Base-by-base conservation (phyloP, 2,329 filamentous ascomycete genomes). In the Metarhizium guizhouense region DNA sequence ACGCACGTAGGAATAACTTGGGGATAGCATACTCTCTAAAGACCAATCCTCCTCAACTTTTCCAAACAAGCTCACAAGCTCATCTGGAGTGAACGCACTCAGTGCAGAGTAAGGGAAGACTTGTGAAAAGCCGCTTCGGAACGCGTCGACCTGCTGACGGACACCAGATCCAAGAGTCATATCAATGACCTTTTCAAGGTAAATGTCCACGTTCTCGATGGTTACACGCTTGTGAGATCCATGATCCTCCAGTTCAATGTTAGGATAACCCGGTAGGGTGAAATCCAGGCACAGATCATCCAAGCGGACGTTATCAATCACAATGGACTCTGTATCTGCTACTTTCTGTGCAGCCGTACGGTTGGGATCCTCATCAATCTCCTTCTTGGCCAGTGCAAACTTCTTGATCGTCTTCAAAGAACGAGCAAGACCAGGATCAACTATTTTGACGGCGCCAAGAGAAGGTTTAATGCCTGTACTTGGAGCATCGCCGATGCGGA, bases 61-160 rank as follows among this genome's bases (percentile, higher is more conserved):
- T 18, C 94, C 94, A 74, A 97, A 99, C 30, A 99, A 80, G 76
- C 92, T 93, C 45, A 96, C 93, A 34, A 99, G 79, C 70, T 99
- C 95, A 63, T 90, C 90, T 0, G 95, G 92, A 0, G 94, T 99
- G 67, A 99, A 99, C 0, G 94, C 90, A 61, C 87, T 90, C 51
- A 99, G 74, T 7, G 95, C 90, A 4, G 90, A 87, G 72, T 96
- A 99, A 0, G 93, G 90, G 76, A 99, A 99, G 0, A 99, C 95
- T 62, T 95, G 88, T 0, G 92, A 95, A 70, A 99, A 99, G 0
- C 94, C 94, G 16, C 81, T 73, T 56, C 89, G 85, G 80, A 99
- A 99, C 4, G 93, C 90, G 65, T 96, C 89, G 1, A 96, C 85
- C 68, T 99, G 95, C 52, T 83, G 82, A 61, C 87, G 88, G 11